phyloP scores from a whole-genome alignment of 2,329 filamentous ascomycete species.

The Nannizzia gypsea region DNA sequence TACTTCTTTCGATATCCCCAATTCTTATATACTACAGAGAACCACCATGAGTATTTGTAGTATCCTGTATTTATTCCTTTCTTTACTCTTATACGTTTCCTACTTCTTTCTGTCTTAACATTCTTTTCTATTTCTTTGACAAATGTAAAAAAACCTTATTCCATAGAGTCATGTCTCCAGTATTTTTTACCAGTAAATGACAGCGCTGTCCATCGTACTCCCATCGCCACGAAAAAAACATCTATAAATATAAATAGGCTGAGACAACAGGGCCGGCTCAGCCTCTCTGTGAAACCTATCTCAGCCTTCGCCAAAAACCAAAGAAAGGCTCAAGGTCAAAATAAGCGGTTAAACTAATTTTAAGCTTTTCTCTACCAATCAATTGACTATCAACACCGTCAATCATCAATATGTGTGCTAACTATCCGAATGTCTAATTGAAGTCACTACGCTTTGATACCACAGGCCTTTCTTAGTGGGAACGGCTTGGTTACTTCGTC shows the following conservation, averaged over 20 bases:
- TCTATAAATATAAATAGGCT: neutral
- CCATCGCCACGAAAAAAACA: neutral
- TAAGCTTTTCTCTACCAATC: no score
- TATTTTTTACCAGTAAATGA: neutral
- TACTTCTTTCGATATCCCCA: conserved; percentile 2
- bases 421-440: neutral
- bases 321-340: no score
- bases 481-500: neutral
- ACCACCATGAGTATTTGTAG: neutral
- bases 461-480: neutral
- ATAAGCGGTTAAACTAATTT: no score
- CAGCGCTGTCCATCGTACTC: neutral
- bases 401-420: no score
- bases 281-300: no score
- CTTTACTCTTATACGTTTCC: neutral
- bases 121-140: neutral
- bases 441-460: neutral
- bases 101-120: no score
- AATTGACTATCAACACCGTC: no score
- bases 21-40: conserved; percentile 2
- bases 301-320: no score
- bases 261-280: no score
- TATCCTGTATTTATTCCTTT: neutral
- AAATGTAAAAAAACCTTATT: neutral
- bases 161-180: neutral